phyloP scores from a whole-genome alignment of 441 rosid species.

The Pelargonium fulgidum region DNA sequence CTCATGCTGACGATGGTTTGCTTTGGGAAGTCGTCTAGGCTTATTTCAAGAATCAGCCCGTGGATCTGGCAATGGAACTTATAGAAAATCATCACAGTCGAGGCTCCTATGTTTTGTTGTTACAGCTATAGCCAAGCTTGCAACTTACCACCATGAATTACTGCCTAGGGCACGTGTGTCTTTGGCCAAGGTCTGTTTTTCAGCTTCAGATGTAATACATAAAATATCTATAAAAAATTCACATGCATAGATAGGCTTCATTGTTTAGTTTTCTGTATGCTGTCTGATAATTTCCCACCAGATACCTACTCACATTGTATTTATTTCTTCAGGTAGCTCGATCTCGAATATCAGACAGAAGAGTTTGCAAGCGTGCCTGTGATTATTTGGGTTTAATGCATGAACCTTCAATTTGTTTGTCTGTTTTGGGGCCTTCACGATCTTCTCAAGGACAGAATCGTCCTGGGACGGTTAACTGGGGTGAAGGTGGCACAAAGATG shows the following conservation, averaged over 20 bases:
- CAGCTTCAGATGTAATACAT: slow-evolving; percentile 1
- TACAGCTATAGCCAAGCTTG: slow-evolving; percentile 89
- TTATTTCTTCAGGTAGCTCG: slow-evolving; percentile 60
- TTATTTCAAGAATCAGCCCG: slow-evolving; percentile 54
- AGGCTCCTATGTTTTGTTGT: slow-evolving; percentile 91
- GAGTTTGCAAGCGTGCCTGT: slow-evolving; percentile 79
- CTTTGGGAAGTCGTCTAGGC: slow-evolving; percentile 61
- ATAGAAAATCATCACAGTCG: slow-evolving; percentile 59
- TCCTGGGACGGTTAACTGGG: slow-evolving; percentile 80
- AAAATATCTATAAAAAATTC: background rate
- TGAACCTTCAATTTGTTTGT: slow-evolving; percentile 73
- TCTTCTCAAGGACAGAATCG: slow-evolving; percentile 38
- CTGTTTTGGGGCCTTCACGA: slow-evolving; percentile 66
- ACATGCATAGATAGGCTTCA: background rate
- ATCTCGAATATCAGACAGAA: slow-evolving; percentile 70
- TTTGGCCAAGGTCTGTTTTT: slow-evolving; percentile 67
- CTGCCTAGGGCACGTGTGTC: slow-evolving; percentile 91
- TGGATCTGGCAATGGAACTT: slow-evolving; percentile 36
- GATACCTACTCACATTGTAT: slow-evolving; percentile 13
- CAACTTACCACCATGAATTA: slow-evolving; percentile 69
- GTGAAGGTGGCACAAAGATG: slow-evolving; percentile 62
- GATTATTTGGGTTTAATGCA: slow-evolving; percentile 83
- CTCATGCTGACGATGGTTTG: slow-evolving; percentile 16
- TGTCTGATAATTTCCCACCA: slow-evolving; percentile 2
- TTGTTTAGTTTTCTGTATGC: background rate